Evolutionary conservation across 1,284 basidiomycete species (phyloP), one percentile per base, ranked within the genome.

Genomic region (Puccinia sorghi): DNA sequence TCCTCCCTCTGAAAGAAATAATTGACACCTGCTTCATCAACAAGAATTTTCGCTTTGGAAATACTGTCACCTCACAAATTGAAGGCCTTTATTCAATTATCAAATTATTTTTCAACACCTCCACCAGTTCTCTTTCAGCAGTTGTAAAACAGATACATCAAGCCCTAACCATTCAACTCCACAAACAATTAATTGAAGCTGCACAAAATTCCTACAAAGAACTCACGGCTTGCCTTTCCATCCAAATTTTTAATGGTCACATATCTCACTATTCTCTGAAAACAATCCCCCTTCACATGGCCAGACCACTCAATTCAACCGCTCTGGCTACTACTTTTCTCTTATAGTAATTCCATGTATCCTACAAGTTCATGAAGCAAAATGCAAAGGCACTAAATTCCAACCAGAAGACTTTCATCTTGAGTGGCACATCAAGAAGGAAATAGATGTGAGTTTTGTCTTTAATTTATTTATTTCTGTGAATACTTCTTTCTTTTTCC

Each of bases 141-240:
- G 54, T 56, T 15, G 13, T 63, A 9, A 63, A 43, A 17, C 13
- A 41, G 17, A 63, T 63, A 11, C n/a, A 63, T 43, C 5, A 41
- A 11, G 61, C 61, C 32, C 17, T 63, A 9, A 15, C 12, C 2
- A 63, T 63, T 41, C 61, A 63, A 41, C 32, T 43, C 41, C 61
- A 63, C 41, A 27, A 63, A 41, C 13, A 5, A 37, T 20, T 20
- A 0, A 63, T 63, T 20, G 37, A 63, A 63, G 13, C 61, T 17
- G 8, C 37, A 6, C 61, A 63, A 43, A 0, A 63, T 7, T 39
- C 37, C 17, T 11, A 63, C 13, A 63, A 63, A 20, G 13, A 63
- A 17, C 61, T 63, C 27, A 63, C 20, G 61, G 61, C 20, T 41
- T 63, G 20, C 61, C 61, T 39, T 39, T 63, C 61, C 15, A n/a